Percentiles rank a stretch among this genome's conserved stretches.
Evolutionary conservation across 73 alveolate species (phyloP).

Genomic region (Tetrahymena thermophila): DNA sequence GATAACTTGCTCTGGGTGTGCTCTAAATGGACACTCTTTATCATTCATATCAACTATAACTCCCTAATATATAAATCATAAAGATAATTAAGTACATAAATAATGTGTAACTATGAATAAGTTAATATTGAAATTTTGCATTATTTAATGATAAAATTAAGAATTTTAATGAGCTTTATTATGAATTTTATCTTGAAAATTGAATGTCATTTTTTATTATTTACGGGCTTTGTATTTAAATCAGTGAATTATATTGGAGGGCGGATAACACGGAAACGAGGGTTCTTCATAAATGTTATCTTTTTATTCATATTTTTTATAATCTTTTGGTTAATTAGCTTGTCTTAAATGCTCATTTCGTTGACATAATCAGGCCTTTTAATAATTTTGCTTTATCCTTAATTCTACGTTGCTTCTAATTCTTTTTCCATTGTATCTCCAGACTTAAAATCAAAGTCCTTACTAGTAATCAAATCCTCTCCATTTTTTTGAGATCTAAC

Average conservation of each 20-base stretch:
- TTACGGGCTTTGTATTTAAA: conserved; percentile 45
- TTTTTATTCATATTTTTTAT: conserved; percentile 92
- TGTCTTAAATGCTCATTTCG: conserved; percentile 85
- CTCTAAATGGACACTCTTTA: conserved; percentile 66
- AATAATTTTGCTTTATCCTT: neutral
- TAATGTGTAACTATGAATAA: neutral
- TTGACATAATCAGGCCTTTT: conserved; percentile 50
- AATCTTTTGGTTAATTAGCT: conserved; percentile 84
- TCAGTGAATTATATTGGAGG: conserved; percentile 58
- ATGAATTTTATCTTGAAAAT: neutral
- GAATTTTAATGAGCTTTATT: neutral
- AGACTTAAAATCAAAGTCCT: neutral
- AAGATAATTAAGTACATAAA: no score
- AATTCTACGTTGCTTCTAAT: neutral
- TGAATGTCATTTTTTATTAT: no score
- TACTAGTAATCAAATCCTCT: neutral
- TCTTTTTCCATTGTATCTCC: neutral
- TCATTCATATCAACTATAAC: conserved; percentile 45
- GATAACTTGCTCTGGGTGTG: conserved; percentile 72
- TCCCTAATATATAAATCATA: neutral
- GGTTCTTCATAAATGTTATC: conserved; percentile 84
- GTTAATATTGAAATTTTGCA: neutral
- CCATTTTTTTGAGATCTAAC: neutral
- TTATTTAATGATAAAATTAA: neutral
- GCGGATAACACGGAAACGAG: conserved; percentile 64